Conservation (phyloP, 2,329 filamentous ascomycete genomes). For the Penicillium corylophilum region DNA sequence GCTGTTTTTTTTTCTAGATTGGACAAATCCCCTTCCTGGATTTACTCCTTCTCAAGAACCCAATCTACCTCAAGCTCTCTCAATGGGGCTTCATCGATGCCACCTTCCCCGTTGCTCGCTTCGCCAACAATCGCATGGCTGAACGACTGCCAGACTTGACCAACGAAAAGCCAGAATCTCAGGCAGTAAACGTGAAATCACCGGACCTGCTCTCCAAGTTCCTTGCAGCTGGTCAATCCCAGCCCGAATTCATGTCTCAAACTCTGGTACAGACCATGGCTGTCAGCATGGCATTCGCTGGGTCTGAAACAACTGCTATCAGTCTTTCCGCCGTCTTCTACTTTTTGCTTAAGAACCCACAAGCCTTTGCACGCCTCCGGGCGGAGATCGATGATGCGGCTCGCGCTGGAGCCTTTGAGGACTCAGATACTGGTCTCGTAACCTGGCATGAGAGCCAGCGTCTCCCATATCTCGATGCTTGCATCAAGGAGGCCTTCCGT, state of each 20-base stretch:
- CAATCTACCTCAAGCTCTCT: slow-evolving; percentile 46
- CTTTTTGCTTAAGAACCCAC: slow-evolving; percentile 65
- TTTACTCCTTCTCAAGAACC: slow-evolving; percentile 70
- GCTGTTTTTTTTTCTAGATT: slow-evolving; percentile 32
- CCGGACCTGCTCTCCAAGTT: slow-evolving; percentile 28
- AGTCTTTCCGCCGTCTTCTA: slow-evolving; percentile 71
- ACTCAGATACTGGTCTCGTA: slow-evolving; percentile 48
- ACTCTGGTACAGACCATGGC: slow-evolving; percentile 30
- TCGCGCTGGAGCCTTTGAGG: slow-evolving; percentile 43
- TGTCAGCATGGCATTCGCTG: slow-evolving; percentile 55
- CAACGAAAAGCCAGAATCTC: slow-evolving; percentile 1
- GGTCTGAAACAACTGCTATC: slow-evolving; percentile 78
- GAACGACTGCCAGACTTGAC: slow-evolving; percentile 17
- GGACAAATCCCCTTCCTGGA: slow-evolving; percentile 75
- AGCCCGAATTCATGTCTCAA: slow-evolving; percentile 30
- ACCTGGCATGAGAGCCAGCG: slow-evolving; percentile 69
- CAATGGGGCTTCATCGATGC: slow-evolving; percentile 24
- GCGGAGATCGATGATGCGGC: slow-evolving; percentile 61
- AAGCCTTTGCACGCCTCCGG: slow-evolving; percentile 33
- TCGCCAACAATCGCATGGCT: slow-evolving; percentile 22
- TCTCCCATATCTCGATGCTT: slow-evolving; percentile 62
- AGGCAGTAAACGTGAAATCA: slow-evolving; percentile 5
- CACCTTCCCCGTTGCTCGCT: slow-evolving; percentile 24
- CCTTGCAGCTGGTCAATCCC: slow-evolving; percentile 24
- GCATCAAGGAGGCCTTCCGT: slow-evolving; percentile 63